Evolutionary conservation across 352 stramenopile species (phyloP).

Genomic region (Phytophthora cryptogea): DNA sequence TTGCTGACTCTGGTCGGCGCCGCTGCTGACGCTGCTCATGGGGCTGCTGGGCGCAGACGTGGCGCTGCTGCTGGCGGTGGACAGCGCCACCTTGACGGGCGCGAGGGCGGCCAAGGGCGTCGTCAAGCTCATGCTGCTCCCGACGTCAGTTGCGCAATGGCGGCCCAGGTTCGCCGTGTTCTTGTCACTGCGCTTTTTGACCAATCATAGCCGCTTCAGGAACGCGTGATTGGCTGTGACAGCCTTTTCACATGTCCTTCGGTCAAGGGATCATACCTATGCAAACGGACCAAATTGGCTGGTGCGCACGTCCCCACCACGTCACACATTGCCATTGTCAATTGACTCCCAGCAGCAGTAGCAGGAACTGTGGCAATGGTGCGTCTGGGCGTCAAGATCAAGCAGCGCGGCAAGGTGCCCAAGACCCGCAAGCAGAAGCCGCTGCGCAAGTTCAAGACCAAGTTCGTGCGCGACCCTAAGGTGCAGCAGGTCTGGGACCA

Average conservation of each 20-base stretch:
- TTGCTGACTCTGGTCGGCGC: conserved; percentile 28
- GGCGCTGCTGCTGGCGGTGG: conserved; percentile 25
- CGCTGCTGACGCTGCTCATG: conserved; percentile 24
- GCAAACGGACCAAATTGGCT: conserved; percentile 11
- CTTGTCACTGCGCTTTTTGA: not conserved
- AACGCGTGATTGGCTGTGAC: conserved; percentile 21
- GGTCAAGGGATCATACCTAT: conserved; percentile 3
- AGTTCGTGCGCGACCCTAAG: conserved; percentile 71
- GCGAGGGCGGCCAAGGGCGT: not conserved
- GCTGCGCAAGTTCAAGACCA: conserved; percentile 73
- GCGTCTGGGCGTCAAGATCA: conserved; percentile 59
- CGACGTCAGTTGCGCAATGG: conserved; percentile 15
- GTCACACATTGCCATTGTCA: conserved; percentile 25
- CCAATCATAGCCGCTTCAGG: conserved; percentile 21
- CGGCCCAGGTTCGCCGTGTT: not conserved
- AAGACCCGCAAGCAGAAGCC: conserved; percentile 73
- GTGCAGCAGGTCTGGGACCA: conserved; percentile 82
- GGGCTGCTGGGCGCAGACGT: conserved; percentile 32
- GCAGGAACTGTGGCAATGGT: conserved; percentile 28
- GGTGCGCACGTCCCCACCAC: conserved; percentile 17
- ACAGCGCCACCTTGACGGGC: conserved; percentile 18
- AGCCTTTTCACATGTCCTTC: conserved; percentile 3
- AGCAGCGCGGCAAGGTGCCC: conserved; percentile 69
- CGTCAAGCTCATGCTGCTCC: conserved; percentile 7
- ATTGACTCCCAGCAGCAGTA: conserved; percentile 1